Conservation (phyloP, 1,284 basidiomycete species). For the Fomes fomentarius region DNA sequence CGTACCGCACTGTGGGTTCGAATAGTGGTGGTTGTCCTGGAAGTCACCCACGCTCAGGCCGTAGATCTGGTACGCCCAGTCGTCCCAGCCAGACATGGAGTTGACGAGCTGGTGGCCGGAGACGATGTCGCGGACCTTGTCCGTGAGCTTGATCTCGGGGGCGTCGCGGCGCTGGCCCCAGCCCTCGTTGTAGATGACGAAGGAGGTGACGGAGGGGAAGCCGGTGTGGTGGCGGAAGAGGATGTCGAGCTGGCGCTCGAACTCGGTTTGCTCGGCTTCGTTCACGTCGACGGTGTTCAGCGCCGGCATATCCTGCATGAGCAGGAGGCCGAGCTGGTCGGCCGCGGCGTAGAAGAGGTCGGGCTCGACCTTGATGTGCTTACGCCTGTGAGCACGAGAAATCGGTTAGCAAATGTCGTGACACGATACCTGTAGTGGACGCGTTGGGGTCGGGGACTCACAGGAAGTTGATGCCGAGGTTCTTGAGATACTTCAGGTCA, state of each 20-base stretch:
- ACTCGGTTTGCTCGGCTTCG: background rate
- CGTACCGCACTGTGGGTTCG: background rate
- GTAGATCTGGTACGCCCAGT: background rate
- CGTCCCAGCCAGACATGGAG: background rate
- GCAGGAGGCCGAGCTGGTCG: background rate
- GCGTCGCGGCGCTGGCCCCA: background rate
- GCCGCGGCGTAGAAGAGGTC: background rate
- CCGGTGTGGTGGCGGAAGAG: background rate
- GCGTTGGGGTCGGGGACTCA: background rate
- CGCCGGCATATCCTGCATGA: background rate
- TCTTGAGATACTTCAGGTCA: background rate
- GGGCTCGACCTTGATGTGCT: background rate
- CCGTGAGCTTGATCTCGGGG: background rate
- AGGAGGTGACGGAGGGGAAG: background rate
- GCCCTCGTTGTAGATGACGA: background rate
- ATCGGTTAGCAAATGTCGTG: too few relatives aligned
- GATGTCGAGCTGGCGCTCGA: background rate
- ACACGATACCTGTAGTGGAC: too few relatives aligned
- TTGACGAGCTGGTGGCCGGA: background rate
- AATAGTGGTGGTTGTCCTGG: background rate
- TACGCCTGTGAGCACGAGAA: background rate
- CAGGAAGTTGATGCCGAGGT: background rate
- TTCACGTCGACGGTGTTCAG: background rate
- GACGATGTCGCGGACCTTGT: background rate
- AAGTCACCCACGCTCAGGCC: background rate